Percentiles rank a stretch among this genome's conserved stretches.
These are phyloP conservation scores for Echria macrotheca DNA, from an alignment of 495 filamentous ascomycete species.

Conservation along the genomic window DNA sequence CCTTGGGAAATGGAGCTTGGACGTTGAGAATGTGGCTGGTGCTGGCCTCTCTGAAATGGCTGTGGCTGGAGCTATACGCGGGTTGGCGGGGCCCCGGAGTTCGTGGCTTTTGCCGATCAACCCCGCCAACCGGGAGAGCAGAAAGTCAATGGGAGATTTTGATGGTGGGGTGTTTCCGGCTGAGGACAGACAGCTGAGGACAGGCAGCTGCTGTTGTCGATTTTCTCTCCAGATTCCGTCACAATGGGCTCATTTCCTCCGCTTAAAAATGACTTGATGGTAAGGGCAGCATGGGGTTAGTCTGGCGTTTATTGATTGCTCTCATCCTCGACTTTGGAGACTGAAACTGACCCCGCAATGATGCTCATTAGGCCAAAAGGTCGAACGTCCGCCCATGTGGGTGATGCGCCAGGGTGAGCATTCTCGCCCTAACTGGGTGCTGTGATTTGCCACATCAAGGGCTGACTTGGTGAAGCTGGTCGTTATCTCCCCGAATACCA, in stretches of 20 bases:
- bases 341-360: constrained; percentile 17
- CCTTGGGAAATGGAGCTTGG: no score
- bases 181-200: no score
- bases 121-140: constrained; percentile 1
- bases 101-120: neutral
- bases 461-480: constrained; percentile 56
- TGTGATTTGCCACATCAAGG: no score
- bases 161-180: constrained; percentile 13
- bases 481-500: constrained; percentile 98
- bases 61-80: no score
- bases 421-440: constrained; percentile 14
- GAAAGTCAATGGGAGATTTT: constrained; percentile 1
- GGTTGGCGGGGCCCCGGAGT: neutral
- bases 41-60: no score
- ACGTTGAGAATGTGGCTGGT: neutral
- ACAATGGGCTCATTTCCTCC: constrained; percentile 57
- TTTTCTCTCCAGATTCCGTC: neutral
- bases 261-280: constrained; percentile 82
- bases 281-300: constrained; percentile 82
- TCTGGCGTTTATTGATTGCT: neutral
- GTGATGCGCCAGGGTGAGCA: constrained; percentile 92
- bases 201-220: neutral
- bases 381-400: constrained; percentile 92
- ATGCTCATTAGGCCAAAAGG: constrained; percentile 71
- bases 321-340: neutral